These are phyloP conservation scores for Penicillium sp. DNA, from an alignment of 2,329 filamentous ascomycete species.

Conservation along the genomic window DNA sequence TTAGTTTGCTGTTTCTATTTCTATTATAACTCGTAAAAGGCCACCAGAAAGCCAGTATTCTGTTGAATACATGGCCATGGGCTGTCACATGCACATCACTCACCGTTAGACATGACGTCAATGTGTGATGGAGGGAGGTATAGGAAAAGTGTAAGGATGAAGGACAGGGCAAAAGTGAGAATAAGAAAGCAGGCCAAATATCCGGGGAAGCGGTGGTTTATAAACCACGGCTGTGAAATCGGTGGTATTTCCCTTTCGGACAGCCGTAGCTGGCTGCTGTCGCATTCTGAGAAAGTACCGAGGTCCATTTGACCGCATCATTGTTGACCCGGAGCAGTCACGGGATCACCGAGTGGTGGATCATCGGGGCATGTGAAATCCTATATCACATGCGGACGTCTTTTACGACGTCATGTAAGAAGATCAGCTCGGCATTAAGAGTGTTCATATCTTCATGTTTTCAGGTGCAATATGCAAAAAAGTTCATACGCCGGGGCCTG, in stretches of 20 bases:
- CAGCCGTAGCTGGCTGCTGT: slow-evolving; percentile 5
- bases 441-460: background rate
- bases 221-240: slow-evolving; percentile 8
- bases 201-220: slow-evolving; percentile 9
- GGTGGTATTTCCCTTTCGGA: slow-evolving; percentile 21
- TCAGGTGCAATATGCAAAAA: background rate
- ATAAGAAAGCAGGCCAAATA: slow-evolving; percentile 3
- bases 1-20: slow-evolving; percentile 1
- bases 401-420: background rate
- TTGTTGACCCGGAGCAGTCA: slow-evolving; percentile 28
- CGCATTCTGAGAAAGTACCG: slow-evolving; percentile 28
- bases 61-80: slow-evolving; percentile 10
- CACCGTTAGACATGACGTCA: slow-evolving; percentile 45
- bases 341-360: slow-evolving; percentile 18
- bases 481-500: background rate
- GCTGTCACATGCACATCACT: slow-evolving; percentile 13
- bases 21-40: background rate
- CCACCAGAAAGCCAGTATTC: background rate
- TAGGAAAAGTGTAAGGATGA: background rate
- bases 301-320: slow-evolving; percentile 26
- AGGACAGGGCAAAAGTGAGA: background rate
- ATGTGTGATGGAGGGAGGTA: slow-evolving; percentile 14
- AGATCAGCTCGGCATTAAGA: background rate
- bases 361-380: slow-evolving; percentile 12
- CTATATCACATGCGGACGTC: slow-evolving; percentile 2